Conservation (phyloP, 108 stramenopile species). For the Nannochloropsis salina region DNA sequence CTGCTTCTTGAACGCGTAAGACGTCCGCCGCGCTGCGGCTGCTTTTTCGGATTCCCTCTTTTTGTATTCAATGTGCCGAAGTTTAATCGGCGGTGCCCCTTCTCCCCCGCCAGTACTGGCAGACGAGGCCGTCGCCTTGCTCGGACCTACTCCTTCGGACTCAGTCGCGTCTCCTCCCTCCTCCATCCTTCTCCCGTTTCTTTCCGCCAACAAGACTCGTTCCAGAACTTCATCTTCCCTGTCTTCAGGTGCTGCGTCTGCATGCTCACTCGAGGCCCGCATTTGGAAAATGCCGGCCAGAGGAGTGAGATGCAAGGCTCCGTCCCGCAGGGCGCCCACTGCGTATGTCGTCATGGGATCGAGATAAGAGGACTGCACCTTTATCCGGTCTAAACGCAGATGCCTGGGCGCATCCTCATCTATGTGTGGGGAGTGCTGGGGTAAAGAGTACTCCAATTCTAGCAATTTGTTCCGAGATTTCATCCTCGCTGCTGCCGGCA, state of each 20-base stretch:
- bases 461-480: not conserved
- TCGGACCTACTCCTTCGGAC: not conserved
- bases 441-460: not conserved
- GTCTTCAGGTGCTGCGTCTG: not conserved
- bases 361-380: not conserved
- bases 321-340: not conserved
- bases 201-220: not conserved
- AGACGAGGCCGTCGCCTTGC: not conserved
- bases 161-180: not conserved
- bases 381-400: not conserved
- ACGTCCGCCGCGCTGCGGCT: not conserved
- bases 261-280: not conserved
- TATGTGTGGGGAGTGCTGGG: not conserved
- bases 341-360: slow-evolving; percentile 13
- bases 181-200: not conserved
- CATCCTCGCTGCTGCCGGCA: not conserved
- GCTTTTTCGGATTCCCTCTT: slow-evolving; percentile 2
- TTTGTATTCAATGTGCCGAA: slow-evolving; percentile 9
- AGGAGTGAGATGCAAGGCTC: not conserved
- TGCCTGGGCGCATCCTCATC: slow-evolving; percentile 10
- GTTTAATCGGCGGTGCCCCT: not conserved
- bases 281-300: slow-evolving; percentile 1
- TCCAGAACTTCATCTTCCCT: not conserved
- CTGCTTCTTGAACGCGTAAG: slow-evolving; percentile 2
- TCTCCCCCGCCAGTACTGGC: not conserved